phyloP scores from a whole-genome alignment of 768 basidiomycete species.

The Suillus americanus region DNA sequence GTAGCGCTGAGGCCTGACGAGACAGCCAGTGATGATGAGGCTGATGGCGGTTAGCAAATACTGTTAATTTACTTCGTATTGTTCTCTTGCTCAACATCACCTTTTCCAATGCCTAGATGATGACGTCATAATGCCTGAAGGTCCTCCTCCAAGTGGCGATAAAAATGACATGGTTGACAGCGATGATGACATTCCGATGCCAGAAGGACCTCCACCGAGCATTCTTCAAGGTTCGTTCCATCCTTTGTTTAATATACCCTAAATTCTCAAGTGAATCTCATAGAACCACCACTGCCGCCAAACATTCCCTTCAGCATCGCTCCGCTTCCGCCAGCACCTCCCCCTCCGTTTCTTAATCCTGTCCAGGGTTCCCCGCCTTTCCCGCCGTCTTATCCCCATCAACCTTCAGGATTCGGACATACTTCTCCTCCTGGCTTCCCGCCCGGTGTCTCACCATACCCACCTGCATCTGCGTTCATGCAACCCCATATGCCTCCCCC shows the following conservation, averaged over 20 bases:
- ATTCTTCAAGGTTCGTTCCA: slow-evolving; percentile 16
- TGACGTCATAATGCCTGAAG: slow-evolving; percentile 65
- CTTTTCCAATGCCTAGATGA: slow-evolving; percentile 40
- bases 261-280: slow-evolving; percentile 7
- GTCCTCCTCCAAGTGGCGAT: slow-evolving; percentile 49
- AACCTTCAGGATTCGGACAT: slow-evolving; percentile 18
- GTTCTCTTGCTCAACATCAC: slow-evolving; percentile 2
- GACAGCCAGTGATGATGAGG: slow-evolving; percentile 62
- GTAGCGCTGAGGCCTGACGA: slow-evolving; percentile 64
- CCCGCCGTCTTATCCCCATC: slow-evolving; percentile 15
- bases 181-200: slow-evolving; percentile 89
- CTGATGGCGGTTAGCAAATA: slow-evolving; percentile 36
- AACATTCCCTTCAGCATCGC: not conserved
- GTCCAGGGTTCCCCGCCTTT: slow-evolving; percentile 18
- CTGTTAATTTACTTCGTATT: slow-evolving; percentile 3
- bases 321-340: slow-evolving; percentile 25
- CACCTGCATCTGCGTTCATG: slow-evolving; percentile 29
- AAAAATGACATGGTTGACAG: slow-evolving; percentile 45
- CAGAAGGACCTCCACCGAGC: slow-evolving; percentile 72
- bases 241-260: not conserved
- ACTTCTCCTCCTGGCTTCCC: slow-evolving; percentile 10
- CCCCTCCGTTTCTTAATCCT: slow-evolving; percentile 15
- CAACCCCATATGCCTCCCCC: slow-evolving; percentile 35
- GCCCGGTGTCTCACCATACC: slow-evolving; percentile 25
- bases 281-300: slow-evolving; percentile 9